phyloP scores from a whole-genome alignment of 805 yeast species.

The Isabelozyma rhagii region DNA sequence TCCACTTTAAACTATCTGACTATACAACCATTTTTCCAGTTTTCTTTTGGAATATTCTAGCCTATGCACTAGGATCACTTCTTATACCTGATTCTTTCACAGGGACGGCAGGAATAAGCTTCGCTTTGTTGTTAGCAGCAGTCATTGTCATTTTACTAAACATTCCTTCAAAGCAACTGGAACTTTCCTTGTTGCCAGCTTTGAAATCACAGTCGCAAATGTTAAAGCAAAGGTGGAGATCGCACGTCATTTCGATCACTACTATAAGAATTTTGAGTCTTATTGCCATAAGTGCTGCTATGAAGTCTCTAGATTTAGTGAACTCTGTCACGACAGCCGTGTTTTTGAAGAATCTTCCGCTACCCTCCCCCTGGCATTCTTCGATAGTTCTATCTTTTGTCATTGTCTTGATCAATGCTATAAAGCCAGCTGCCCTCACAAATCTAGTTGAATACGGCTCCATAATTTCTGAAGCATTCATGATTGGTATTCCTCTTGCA shows the following conservation, averaged over 20 bases:
- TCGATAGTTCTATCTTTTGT: neutral
- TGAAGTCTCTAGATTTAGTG: neutral
- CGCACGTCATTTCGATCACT: neutral
- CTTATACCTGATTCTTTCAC: neutral
- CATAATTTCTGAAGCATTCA: neutral
- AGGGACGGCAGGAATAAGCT: neutral
- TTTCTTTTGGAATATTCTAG: no score
- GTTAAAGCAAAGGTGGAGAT: neutral
- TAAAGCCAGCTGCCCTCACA: neutral
- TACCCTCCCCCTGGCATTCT: no score
- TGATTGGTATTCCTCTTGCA: neutral
- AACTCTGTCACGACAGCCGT: no score
- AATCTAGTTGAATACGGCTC: neutral
- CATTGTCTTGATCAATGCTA: neutral
- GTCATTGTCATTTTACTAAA: no score
- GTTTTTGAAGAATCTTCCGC: no score
- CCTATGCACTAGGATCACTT: no score
- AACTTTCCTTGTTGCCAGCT: neutral
- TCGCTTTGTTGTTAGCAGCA: neutral
- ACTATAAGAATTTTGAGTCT: neutral
- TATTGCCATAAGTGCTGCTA: neutral
- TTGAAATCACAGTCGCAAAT: neutral
- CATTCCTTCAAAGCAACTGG: neutral
- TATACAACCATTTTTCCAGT: no score
- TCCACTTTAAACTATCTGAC: neutral